Conservation (phyloP, 2,329 filamentous ascomycete genomes). For the Lojkania enalia region DNA sequence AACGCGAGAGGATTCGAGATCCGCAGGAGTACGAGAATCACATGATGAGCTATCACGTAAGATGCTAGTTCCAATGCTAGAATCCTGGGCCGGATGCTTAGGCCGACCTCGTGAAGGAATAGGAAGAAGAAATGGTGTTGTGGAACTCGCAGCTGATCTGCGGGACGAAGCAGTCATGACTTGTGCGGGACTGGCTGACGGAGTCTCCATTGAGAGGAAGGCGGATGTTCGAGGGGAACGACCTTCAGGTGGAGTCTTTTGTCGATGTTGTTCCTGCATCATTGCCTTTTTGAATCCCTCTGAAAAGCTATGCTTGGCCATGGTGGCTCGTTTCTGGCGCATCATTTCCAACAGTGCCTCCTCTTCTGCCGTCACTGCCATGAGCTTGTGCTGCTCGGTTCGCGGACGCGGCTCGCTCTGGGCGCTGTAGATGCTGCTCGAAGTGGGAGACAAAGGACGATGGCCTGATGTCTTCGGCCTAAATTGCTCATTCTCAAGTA, state of each 20-base stretch:
- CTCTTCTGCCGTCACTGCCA: conserved; percentile 56
- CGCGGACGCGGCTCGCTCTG: conserved; percentile 36
- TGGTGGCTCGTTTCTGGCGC: conserved; percentile 53
- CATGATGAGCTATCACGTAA: conserved; percentile 37
- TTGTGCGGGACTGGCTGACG: conserved; percentile 23
- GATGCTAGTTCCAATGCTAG: conserved; percentile 20
- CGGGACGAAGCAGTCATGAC: conserved; percentile 17
- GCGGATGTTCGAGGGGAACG: conserved; percentile 27
- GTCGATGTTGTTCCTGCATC: conserved; percentile 33
- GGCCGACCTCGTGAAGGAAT: conserved; percentile 30
- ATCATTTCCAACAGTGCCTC: conserved; percentile 55
- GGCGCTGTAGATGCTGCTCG: conserved; percentile 33
- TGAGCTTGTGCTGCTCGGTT: conserved; percentile 42
- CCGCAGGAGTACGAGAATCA: conserved; percentile 11
- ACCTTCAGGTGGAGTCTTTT: conserved; percentile 19
- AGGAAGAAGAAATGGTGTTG: conserved; percentile 25
- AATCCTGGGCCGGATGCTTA: conserved; percentile 20
- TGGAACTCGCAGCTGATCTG: conserved; percentile 21
- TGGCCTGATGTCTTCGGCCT: conserved; percentile 35
- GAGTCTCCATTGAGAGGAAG: conserved; percentile 31
- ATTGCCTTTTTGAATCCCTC: conserved; percentile 43
- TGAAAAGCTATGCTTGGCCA: conserved; percentile 47
- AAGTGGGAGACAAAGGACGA: conserved; percentile 28
- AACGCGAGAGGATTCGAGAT: conserved; percentile 10
- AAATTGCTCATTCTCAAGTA: conserved; percentile 38